These are phyloP conservation scores for Lipomyces starkeyi DNA, from an alignment of 805 yeast genomes.

Conservation along the genomic window DNA sequence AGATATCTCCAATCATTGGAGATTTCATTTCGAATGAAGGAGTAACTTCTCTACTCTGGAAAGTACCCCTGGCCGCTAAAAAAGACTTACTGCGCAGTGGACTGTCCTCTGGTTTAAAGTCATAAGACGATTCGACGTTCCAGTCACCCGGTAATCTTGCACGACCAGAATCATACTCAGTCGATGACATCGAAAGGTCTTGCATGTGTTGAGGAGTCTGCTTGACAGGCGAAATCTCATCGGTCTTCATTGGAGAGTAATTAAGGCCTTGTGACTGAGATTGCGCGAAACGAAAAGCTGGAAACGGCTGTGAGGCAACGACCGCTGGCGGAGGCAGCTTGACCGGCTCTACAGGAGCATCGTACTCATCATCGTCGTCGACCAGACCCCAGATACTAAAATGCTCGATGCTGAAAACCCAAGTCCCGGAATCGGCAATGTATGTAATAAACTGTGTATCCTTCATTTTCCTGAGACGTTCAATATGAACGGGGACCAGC, in stretches of 20 bases:
- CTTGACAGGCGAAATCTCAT: slow-evolving; percentile 42
- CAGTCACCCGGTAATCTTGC: slow-evolving; percentile 28
- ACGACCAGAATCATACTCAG: slow-evolving; percentile 13
- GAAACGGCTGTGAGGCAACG: neutral
- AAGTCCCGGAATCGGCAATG: slow-evolving; percentile 66
- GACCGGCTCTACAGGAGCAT: slow-evolving; percentile 48
- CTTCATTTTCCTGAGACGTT: slow-evolving; percentile 64
- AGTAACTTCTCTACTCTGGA: neutral
- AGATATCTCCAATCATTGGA: neutral
- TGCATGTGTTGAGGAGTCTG: slow-evolving; percentile 20
- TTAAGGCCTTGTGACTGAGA: slow-evolving; percentile 9
- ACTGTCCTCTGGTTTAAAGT: slow-evolving; percentile 17
- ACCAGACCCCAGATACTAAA: slow-evolving; percentile 94
- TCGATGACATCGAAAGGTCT: slow-evolving; percentile 10
- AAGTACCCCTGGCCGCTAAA: slow-evolving; percentile 20
- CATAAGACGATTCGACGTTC: slow-evolving; percentile 11
- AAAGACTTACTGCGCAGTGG: slow-evolving; percentile 20
- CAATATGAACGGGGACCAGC: slow-evolving; percentile 68
- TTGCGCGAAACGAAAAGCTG: slow-evolving; percentile 7
- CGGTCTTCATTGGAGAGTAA: slow-evolving; percentile 38
- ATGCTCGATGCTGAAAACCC: slow-evolving; percentile 62
- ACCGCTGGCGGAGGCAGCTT: slow-evolving; percentile 37
- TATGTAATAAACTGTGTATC: slow-evolving; percentile 73
- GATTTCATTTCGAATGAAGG: neutral
- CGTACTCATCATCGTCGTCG: slow-evolving; percentile 64